A percentile compares a stretch with the other conserved stretches of the same genome.
Evolutionary conservation across 2,329 filamentous ascomycete genomes (phyloP).

Genomic region (Aspergillus pseudotamarii): DNA sequence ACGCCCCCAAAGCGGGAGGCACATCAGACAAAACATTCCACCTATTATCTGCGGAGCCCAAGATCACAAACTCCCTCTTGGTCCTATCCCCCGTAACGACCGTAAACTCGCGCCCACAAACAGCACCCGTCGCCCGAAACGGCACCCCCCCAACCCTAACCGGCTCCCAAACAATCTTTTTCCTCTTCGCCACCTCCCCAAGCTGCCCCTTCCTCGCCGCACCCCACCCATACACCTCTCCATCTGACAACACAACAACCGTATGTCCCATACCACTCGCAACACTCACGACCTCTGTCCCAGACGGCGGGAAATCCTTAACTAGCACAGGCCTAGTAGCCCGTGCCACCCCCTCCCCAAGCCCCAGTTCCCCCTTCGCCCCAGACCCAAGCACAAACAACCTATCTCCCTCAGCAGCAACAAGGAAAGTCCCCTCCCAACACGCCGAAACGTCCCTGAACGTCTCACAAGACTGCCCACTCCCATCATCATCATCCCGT

Average conservation of each 20-base stretch:
- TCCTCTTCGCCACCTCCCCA: constrained; percentile 56
- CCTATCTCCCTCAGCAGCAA: constrained; percentile 35
- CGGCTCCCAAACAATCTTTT: constrained; percentile 60
- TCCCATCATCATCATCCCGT: constrained; percentile 2
- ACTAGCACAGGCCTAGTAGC: constrained; percentile 52
- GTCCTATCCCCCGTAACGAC: constrained; percentile 62
- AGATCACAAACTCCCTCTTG: constrained; percentile 63
- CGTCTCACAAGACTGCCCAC: constrained; percentile 28
- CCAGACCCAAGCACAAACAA: constrained; percentile 69
- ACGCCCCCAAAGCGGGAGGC: constrained; percentile 59
- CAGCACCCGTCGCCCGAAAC: constrained; percentile 68
- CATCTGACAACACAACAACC: constrained; percentile 72
- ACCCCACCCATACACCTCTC: constrained; percentile 85
- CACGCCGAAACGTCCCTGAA: constrained; percentile 66
- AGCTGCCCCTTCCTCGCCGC: constrained; percentile 83
- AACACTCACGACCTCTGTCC: constrained; percentile 63
- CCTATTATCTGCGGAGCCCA: constrained; percentile 70
- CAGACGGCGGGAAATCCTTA: constrained; percentile 65
- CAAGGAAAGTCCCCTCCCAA: constrained; percentile 74
- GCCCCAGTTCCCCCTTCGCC: constrained; percentile 71
- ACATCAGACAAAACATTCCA: constrained; percentile 65
- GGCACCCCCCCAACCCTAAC: constrained; percentile 59
- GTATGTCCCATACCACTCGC: constrained; percentile 78
- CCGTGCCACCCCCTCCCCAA: constrained; percentile 47
- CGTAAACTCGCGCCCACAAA: constrained; percentile 86